Conservation (phyloP, 2,329 filamentous ascomycete genomes). For the Microdochium bolleyi region DNA sequence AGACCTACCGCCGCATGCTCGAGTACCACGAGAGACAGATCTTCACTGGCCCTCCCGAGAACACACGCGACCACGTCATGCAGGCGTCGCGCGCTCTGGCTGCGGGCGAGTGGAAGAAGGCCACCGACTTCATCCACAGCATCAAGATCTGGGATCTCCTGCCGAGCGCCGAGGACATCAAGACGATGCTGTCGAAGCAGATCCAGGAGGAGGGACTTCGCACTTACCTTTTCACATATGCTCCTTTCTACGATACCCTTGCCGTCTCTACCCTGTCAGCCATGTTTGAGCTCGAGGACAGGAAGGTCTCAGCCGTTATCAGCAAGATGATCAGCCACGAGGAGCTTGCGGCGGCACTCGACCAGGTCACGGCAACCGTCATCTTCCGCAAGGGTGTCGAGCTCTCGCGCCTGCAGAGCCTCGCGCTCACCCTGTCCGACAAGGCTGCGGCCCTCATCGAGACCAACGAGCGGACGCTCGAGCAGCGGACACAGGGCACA, state of each 20-base stretch:
- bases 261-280: conserved; percentile 73
- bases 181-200: conserved; percentile 93
- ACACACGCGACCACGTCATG: conserved; percentile 98
- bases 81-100: conserved; percentile 96
- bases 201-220: conserved; percentile 97
- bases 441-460: conserved; percentile 96
- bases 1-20: conserved; percentile 97
- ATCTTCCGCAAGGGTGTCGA: conserved; percentile 99
- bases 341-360: conserved; percentile 89
- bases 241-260: conserved; percentile 97
- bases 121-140: conserved; percentile 83
- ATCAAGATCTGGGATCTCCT: conserved; percentile 99
- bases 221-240: conserved; percentile 98
- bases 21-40: conserved; percentile 99
- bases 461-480: conserved; percentile 92
- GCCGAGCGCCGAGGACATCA: conserved; percentile 86
- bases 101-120: conserved; percentile 97
- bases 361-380: conserved; percentile 94
- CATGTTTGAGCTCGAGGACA: conserved; percentile 91
- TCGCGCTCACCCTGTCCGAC: conserved; percentile 88
- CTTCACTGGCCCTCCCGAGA: conserved; percentile 96
- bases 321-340: conserved; percentile 99
- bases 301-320: conserved; percentile 90
- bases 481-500: conserved; percentile 94
- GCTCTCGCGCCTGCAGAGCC: conserved; percentile 87